phyloP scores from a whole-genome alignment of 75 land plant genomes.

The Pinus tabuliformis region DNA sequence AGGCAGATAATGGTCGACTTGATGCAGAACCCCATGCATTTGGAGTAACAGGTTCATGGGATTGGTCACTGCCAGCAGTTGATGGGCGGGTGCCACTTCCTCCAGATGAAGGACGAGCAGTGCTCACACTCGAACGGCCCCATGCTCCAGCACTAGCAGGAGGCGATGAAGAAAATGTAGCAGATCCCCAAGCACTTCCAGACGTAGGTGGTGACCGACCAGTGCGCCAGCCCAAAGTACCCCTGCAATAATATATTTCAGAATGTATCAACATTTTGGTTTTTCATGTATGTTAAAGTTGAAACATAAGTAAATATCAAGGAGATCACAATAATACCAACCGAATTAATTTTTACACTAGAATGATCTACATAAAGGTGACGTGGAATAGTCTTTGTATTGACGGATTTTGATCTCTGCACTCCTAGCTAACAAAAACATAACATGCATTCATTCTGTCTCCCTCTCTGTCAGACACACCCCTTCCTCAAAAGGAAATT shows the following conservation, averaged over 20 bases:
- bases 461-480: too few species aligned
- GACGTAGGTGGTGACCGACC: slow-evolving; percentile 65
- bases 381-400: too few species aligned
- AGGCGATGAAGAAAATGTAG: slow-evolving; percentile 51
- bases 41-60: slow-evolving; percentile 28
- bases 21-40: slow-evolving; percentile 63
- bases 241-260: slow-evolving; percentile 34
- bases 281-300: not conserved
- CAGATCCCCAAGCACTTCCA: slow-evolving; percentile 68
- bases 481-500: too few species aligned
- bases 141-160: slow-evolving; percentile 34
- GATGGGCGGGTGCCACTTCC: slow-evolving; percentile 86
- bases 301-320: not conserved
- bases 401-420: not conserved
- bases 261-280: not conserved
- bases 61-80: slow-evolving; percentile 67
- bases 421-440: not conserved
- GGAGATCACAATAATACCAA: not conserved
- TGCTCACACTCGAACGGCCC: slow-evolving; percentile 32
- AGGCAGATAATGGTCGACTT: slow-evolving; percentile 71
- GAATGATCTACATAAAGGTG: not conserved
- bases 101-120: slow-evolving; percentile 78
- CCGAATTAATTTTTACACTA: not conserved
- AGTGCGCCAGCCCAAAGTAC: slow-evolving; percentile 85
- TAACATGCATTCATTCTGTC: not conserved